Evolutionary conservation across 1,139 yeast species (phyloP).

Genomic region (Diutina neorugosa): DNA sequence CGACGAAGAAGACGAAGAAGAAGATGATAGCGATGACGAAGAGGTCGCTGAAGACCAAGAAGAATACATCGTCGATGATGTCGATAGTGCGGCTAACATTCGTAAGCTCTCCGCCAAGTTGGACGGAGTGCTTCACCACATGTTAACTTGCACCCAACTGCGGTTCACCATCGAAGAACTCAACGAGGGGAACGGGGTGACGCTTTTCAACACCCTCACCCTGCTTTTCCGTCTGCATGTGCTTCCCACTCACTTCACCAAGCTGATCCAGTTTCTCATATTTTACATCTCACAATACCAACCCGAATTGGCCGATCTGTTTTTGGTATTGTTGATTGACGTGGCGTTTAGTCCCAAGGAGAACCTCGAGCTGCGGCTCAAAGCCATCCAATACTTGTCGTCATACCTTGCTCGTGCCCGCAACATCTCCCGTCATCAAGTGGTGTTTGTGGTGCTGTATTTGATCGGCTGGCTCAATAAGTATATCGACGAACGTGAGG

Average conservation of each 20-base stretch:
- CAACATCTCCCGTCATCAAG: constrained; percentile 55
- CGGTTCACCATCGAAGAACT: constrained; percentile 42
- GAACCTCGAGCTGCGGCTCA: constrained; percentile 62
- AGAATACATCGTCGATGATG: constrained; percentile 25
- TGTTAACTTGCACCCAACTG: constrained; percentile 22
- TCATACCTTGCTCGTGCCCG: constrained; percentile 87
- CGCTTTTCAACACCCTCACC: constrained; percentile 62
- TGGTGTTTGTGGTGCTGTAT: constrained; percentile 68
- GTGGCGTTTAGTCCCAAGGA: constrained; percentile 62
- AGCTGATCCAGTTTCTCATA: constrained; percentile 75
- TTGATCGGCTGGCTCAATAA: constrained; percentile 74
- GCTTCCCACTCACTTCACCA: constrained; percentile 85
- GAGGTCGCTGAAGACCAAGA: constrained; percentile 15
- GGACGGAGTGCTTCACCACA: constrained; percentile 47
- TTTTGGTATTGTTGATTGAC: constrained; percentile 70
- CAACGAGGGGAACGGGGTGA: constrained; percentile 53
- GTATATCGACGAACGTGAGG: constrained; percentile 72
- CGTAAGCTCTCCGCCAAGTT: constrained; percentile 51
- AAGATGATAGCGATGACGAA: constrained; percentile 20
- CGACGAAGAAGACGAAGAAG: constrained; percentile 11
- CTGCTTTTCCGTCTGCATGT: constrained; percentile 73
- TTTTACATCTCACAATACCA: constrained; percentile 77
- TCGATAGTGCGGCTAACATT: constrained; percentile 41
- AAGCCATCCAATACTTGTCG: constrained; percentile 84
- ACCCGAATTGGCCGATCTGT: constrained; percentile 76